phyloP scores from a whole-genome alignment of 2,329 filamentous ascomycete species.

The Pestalotiopsis sp. region DNA sequence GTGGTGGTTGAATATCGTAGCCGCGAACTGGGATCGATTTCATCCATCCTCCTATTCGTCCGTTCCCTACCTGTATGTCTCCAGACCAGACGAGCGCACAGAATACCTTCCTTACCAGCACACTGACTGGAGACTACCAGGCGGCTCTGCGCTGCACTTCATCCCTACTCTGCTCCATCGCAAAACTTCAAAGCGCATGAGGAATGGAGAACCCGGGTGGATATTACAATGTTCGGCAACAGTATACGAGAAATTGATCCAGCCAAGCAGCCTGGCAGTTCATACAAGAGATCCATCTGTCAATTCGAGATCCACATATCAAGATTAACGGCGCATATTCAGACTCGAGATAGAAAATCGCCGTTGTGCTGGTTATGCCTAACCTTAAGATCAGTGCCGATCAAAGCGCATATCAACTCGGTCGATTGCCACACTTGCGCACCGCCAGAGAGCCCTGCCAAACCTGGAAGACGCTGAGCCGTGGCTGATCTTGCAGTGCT shows the following conservation, averaged over 20 bases:
- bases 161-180: neutral
- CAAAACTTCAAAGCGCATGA: neutral
- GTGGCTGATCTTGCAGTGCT: constrained; percentile 4
- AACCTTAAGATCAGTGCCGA: too few relatives aligned
- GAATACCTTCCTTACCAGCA: neutral
- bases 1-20: neutral
- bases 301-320: neutral
- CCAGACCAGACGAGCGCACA: neutral
- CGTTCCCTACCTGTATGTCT: neutral
- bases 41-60: neutral
- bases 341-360: neutral
- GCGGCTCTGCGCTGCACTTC: neutral
- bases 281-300: neutral
- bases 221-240: neutral
- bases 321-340: constrained; percentile 5
- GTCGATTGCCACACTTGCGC: neutral
- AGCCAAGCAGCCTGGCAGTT: neutral
- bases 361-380: neutral
- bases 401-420: neutral
- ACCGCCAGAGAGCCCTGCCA: neutral
- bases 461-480: neutral
- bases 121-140: neutral
- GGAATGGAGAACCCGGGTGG: neutral
- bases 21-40: neutral
- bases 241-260: neutral